Conservation (phyloP, 805 yeast genomes). For the Schwanniomyces sp. region DNA sequence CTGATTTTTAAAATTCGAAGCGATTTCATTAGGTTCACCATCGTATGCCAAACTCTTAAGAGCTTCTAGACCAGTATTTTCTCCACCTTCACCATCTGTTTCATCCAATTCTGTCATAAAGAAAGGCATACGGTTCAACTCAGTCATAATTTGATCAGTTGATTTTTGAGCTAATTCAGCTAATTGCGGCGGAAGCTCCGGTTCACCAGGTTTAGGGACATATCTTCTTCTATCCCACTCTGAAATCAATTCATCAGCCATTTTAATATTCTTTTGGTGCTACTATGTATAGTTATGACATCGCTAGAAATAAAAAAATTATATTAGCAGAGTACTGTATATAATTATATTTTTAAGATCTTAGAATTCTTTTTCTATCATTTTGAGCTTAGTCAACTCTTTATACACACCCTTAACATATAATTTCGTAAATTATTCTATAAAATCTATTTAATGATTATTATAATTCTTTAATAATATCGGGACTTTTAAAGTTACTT, state of each 20-base stretch:
- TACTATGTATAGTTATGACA: background rate
- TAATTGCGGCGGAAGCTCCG: conserved; percentile 82
- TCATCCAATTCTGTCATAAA: conserved; percentile 89
- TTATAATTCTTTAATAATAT: conserved; percentile 20
- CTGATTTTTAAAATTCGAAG: conserved; percentile 84
- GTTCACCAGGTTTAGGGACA: conserved; percentile 56
- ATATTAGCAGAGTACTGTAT: too few species aligned
- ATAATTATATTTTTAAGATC: too few species aligned
- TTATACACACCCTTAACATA: too few species aligned
- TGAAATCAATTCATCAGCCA: conserved; percentile 22
- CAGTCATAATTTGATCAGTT: conserved; percentile 73
- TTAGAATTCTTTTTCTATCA: too few species aligned
- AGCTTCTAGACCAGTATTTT: conserved; percentile 78
- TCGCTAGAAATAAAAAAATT: background rate
- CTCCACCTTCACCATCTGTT: conserved; percentile 74
- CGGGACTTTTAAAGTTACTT: conserved; percentile 24
- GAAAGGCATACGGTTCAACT: conserved; percentile 82
- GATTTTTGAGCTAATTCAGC: conserved; percentile 60
- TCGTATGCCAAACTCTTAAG: conserved; percentile 89
- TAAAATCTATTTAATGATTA: background rate
- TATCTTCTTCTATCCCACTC: conserved; percentile 45
- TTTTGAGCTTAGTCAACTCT: too few species aligned
- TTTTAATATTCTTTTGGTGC: background rate
- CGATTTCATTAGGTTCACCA: conserved; percentile 92
- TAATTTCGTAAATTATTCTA: background rate